phyloP scores from a whole-genome alignment of 164 flowering plant species.

The Saururus chinensis region DNA sequence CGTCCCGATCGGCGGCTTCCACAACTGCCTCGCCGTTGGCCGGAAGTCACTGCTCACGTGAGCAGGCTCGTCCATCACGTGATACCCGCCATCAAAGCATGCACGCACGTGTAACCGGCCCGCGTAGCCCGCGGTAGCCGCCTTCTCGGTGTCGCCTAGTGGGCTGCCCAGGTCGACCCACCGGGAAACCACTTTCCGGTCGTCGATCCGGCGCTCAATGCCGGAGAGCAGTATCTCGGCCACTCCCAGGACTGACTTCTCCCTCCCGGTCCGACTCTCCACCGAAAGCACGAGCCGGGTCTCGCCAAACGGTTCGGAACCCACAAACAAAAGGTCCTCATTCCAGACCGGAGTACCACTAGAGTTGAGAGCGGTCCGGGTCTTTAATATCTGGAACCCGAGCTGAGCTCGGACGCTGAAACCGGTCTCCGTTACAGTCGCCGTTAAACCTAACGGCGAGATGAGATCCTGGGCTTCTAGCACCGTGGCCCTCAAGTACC shows the following conservation, averaged over 20 bases:
- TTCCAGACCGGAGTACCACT: slow-evolving; percentile 72
- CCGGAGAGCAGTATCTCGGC: slow-evolving; percentile 41
- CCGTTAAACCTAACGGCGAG: slow-evolving; percentile 11
- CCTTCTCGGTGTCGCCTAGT: slow-evolving; percentile 16
- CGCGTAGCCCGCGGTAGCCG: slow-evolving; percentile 12
- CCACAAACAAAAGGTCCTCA: slow-evolving; percentile 75
- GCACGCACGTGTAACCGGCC: slow-evolving; percentile 64
- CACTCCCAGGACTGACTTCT: slow-evolving; percentile 31
- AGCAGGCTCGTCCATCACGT: slow-evolving; percentile 87
- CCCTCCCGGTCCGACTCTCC: slow-evolving; percentile 41
- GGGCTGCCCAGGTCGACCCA: slow-evolving; percentile 57
- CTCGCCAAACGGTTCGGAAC: slow-evolving; percentile 79
- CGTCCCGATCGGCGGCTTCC: slow-evolving; percentile 69
- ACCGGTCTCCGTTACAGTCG: slow-evolving; percentile 18
- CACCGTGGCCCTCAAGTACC: slow-evolving; percentile 69
- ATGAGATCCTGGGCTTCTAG: slow-evolving; percentile 71
- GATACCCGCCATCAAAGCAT: slow-evolving; percentile 90
- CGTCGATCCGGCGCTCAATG: slow-evolving; percentile 79
- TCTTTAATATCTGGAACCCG: slow-evolving; percentile 56
- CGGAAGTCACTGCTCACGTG: slow-evolving; percentile 73
- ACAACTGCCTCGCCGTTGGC: slow-evolving; percentile 84
- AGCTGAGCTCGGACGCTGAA: slow-evolving; percentile 53
- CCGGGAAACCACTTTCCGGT: slow-evolving; percentile 57
- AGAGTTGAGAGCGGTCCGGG: slow-evolving; percentile 31
- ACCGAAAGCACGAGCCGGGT: slow-evolving; percentile 30